Conservation (phyloP, 352 stramenopile species). For the Phytophthora melonis region DNA sequence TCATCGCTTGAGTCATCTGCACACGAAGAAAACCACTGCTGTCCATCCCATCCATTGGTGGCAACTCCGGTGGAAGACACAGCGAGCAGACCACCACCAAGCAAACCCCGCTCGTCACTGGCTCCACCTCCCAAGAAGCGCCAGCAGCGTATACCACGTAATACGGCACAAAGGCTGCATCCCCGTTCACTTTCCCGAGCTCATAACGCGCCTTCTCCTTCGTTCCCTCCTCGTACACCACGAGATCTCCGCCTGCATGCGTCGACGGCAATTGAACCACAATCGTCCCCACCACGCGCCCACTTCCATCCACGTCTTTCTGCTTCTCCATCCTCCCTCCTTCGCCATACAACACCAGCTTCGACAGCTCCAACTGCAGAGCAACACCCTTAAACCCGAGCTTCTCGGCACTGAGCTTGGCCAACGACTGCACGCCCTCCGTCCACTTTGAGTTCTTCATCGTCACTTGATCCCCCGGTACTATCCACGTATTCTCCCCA, state of each 20-base stretch:
- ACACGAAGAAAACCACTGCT: no score
- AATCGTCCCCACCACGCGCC: conserved; percentile 4
- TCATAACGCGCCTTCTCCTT: conserved; percentile 2
- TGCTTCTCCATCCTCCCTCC: conserved; percentile 7
- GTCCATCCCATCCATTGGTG: not conserved
- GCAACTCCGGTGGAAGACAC: conserved; percentile 7
- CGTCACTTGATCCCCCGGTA: no score
- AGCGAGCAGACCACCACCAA: conserved; percentile 17
- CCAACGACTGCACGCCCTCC: conserved; percentile 7
- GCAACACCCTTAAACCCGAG: conserved; percentile 15
- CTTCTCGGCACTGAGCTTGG: conserved; percentile 12
- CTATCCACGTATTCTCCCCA: conserved; percentile 3
- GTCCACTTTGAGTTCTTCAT: conserved; percentile 25
- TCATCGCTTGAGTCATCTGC: no score
- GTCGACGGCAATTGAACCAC: conserved; percentile 16
- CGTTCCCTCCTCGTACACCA: conserved; percentile 7
- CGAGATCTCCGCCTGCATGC: conserved; percentile 14
- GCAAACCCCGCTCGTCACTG: conserved; percentile 21
- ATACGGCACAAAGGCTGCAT: conserved; percentile 7
- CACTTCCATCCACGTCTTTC: conserved; percentile 1
- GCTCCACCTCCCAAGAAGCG: conserved; percentile 2
- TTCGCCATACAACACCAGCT: conserved; percentile 15
- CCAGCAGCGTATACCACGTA: conserved; percentile 21
- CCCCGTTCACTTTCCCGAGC: conserved; percentile 15
- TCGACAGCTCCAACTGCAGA: conserved; percentile 8